These are phyloP conservation scores for Straminergon stramineum DNA, from an alignment of 225 moss, liverwort and hornwort species.

Conservation along the genomic window DNA sequence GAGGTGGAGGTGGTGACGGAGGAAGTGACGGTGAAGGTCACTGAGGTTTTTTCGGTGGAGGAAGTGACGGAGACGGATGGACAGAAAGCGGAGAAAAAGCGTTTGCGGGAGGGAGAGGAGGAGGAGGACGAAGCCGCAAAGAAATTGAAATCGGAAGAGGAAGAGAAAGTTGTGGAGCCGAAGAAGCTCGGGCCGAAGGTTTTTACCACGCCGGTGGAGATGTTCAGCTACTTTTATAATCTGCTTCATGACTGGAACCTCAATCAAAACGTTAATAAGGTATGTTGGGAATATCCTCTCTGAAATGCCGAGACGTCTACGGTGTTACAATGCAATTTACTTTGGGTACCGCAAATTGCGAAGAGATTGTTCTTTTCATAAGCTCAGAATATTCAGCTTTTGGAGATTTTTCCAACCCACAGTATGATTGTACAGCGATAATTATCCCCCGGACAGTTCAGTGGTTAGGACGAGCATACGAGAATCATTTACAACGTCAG, in stretches of 20 bases:
- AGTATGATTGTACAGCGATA: too few relatives aligned
- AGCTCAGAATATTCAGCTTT: background rate
- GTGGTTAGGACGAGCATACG: background rate
- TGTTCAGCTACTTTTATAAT: constrained; percentile 95
- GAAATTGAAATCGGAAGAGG: constrained; percentile 28
- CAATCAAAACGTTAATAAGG: constrained; percentile 71
- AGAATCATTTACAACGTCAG: background rate
- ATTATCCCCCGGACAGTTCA: background rate
- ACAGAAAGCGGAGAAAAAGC: background rate
- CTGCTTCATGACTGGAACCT: constrained; percentile 72
- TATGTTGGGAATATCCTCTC: background rate
- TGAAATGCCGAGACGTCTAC: background rate
- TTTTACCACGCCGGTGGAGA: constrained; percentile 53
- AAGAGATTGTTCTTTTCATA: background rate
- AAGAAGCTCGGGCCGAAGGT: constrained; percentile 73
- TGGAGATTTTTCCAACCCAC: too few relatives aligned
- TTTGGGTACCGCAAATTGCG: too few relatives aligned
- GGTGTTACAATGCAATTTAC: background rate
- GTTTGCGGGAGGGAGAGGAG: background rate
- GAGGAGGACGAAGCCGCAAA: constrained; percentile 5
- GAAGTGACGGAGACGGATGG: background rate
- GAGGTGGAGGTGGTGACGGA: constrained; percentile 8
- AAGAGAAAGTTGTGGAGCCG: constrained; percentile 17
- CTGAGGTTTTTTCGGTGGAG: background rate
- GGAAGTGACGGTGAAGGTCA: background rate